phyloP scores from a whole-genome alignment of 2,329 filamentous ascomycete genomes.

The Ophiostoma quercus region DNA sequence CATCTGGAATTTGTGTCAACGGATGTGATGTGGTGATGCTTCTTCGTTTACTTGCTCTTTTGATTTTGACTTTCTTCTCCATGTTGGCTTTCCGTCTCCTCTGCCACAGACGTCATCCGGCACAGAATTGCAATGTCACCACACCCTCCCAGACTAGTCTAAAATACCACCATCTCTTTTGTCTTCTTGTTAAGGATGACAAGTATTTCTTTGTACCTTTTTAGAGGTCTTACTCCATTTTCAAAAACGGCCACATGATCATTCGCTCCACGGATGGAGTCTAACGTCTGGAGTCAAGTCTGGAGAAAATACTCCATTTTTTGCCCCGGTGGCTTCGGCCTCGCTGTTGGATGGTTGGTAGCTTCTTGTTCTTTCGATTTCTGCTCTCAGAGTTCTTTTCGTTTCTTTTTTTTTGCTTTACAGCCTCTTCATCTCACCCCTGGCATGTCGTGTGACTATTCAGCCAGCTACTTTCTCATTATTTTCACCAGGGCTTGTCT shows the following conservation, averaged over 20 bases:
- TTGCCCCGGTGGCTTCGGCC: neutral
- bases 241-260: slow-evolving; percentile 1
- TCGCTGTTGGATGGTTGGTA: neutral
- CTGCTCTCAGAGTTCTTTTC: neutral
- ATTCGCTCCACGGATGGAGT: neutral
- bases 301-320: neutral
- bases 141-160: neutral
- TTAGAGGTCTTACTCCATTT: neutral
- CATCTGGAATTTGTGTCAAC: neutral
- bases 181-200: neutral
- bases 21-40: slow-evolving; percentile 6
- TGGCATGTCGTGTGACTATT: neutral
- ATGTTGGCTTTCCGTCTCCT: neutral
- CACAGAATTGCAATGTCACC: neutral
- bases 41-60: neutral
- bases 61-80: neutral
- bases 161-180: neutral
- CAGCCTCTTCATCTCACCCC: neutral
- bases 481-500: neutral
- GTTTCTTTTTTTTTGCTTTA: no score
- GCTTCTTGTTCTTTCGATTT: neutral
- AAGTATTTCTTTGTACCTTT: neutral
- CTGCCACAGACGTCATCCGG: neutral
- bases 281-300: neutral
- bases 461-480: neutral